Conservation (phyloP, 2,329 filamentous ascomycete species). For the Fusarium tricinctum region DNA sequence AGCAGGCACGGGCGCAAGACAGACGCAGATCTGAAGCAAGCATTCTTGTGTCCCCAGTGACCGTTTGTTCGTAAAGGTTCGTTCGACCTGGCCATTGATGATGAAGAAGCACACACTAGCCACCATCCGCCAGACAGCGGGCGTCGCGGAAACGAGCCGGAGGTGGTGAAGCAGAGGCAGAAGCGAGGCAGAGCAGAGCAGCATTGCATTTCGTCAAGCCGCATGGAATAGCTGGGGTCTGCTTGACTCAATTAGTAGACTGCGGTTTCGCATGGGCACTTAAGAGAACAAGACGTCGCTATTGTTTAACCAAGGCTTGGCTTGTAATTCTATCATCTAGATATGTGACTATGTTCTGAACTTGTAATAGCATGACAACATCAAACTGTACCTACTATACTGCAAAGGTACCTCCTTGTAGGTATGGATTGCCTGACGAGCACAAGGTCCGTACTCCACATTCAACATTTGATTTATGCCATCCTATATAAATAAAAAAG, state of each 20-base stretch:
- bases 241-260: not conserved
- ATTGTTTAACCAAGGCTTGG: constrained; percentile 13
- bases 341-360: constrained; percentile 1
- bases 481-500: too few species aligned
- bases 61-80: constrained; percentile 1
- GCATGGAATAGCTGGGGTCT: not conserved
- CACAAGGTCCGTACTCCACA: too few species aligned
- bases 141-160: constrained; percentile 47
- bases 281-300: not conserved
- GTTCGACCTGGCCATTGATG: constrained; percentile 9
- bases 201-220: constrained; percentile 16
- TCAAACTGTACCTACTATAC: not conserved
- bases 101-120: constrained; percentile 4
- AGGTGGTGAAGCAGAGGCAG: constrained; percentile 15
- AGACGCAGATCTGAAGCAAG: constrained; percentile 22
- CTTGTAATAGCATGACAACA: not conserved
- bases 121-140: constrained; percentile 37
- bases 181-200: not conserved
- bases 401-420: too few species aligned
- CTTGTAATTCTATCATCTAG: constrained; percentile 3
- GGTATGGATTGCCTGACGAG: too few species aligned
- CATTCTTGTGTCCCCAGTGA: constrained; percentile 23
- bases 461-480: too few species aligned
- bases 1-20: constrained; percentile 8
- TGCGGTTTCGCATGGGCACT: not conserved